Evolutionary conservation across 2,329 filamentous ascomycete species (phyloP), one percentile per base, ranked within the genome.

Genomic region (Corniculantispora saksenae): DNA sequence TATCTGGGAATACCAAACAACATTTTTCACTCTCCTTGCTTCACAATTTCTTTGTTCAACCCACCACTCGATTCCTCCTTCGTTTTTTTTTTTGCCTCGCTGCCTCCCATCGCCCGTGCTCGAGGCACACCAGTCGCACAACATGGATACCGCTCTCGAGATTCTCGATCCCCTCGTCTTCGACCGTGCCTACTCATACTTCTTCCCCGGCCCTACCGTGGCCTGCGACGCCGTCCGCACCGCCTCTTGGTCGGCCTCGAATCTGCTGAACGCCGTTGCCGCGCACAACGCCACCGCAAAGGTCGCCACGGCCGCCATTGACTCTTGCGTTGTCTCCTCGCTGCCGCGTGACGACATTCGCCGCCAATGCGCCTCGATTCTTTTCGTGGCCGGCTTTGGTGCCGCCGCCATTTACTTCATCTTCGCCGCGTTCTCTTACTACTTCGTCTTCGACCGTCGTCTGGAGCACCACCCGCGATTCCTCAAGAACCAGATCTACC

Each of bases 391-490:
- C 25, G 75, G 78, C 67, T 61, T 79, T 38, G 79, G 78, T 64
- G 78, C 77, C 62, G 72, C 76, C 17, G 65, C 57, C 47, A 70
- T 76, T 38, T 93, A 93, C 81, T 91, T 90, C 74, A 69, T 89
- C 69, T 91, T 87, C 74, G 88, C 90, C 27, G 83, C 86, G 45
- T 79, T 92, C 17, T 93, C 90, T 40, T 94, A 93, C 79, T 78
- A 89, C 77, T 87, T 92, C 78, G 80, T 94, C 63, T 83, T 81
- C 67, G 81, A 83, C 70, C 74, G 77, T 19, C 77, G 79, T 15
- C 74, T 81, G 59, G 79, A 81, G 70, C 71, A 82, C 67, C 81
- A 83, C 69, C 81, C 81, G 23, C 77, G 79, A 65, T 83, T 82
- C 72, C 74, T 83, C 61, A 77, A 81, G 75, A 81, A 82, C 73